Percentiles rank a stretch among this genome's conserved stretches.
Evolutionary conservation across 2,329 filamentous ascomycete species (phyloP).

Genomic region (Venturia pyrina): DNA sequence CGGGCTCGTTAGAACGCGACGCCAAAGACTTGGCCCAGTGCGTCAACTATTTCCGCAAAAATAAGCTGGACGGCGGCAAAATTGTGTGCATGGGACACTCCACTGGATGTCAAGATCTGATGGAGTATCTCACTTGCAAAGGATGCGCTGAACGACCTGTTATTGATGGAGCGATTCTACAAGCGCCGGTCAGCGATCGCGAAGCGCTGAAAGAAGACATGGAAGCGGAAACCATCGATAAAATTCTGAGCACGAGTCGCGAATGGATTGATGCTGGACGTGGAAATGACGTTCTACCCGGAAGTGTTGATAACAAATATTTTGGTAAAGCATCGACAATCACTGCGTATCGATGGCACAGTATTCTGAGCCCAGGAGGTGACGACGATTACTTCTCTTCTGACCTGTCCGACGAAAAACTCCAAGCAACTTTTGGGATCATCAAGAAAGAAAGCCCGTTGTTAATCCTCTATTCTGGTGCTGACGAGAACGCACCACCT

Average conservation of each 20-base stretch:
- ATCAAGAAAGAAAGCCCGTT: slow-evolving; percentile 45
- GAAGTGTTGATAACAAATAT: slow-evolving; percentile 19
- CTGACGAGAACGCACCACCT: slow-evolving; percentile 55
- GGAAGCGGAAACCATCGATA: slow-evolving; percentile 26
- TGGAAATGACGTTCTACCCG: slow-evolving; percentile 45
- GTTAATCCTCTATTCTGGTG: slow-evolving; percentile 53
- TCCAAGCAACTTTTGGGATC: slow-evolving; percentile 55
- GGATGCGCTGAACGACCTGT: slow-evolving; percentile 29
- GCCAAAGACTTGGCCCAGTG: slow-evolving; percentile 43
- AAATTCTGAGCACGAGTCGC: slow-evolving; percentile 40
- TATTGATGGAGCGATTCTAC: slow-evolving; percentile 68
- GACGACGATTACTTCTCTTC: slow-evolving; percentile 87
- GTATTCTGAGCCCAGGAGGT: slow-evolving; percentile 48
- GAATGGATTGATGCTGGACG: slow-evolving; percentile 46
- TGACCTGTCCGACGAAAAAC: slow-evolving; percentile 51
- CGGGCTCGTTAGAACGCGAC: slow-evolving; percentile 42
- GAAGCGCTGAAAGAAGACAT: slow-evolving; percentile 48
- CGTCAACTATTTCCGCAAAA: slow-evolving; percentile 38
- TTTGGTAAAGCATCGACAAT: slow-evolving; percentile 29
- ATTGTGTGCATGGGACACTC: slow-evolving; percentile 61
- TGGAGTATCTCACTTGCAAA: slow-evolving; percentile 44
- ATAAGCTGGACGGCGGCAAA: slow-evolving; percentile 33
- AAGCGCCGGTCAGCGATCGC: slow-evolving; percentile 70
- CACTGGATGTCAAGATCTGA: slow-evolving; percentile 58
- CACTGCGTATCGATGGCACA: slow-evolving; percentile 48